Conservation (phyloP, 2,329 filamentous ascomycete genomes). For the Teratosphaeria epicoccoides region DNA sequence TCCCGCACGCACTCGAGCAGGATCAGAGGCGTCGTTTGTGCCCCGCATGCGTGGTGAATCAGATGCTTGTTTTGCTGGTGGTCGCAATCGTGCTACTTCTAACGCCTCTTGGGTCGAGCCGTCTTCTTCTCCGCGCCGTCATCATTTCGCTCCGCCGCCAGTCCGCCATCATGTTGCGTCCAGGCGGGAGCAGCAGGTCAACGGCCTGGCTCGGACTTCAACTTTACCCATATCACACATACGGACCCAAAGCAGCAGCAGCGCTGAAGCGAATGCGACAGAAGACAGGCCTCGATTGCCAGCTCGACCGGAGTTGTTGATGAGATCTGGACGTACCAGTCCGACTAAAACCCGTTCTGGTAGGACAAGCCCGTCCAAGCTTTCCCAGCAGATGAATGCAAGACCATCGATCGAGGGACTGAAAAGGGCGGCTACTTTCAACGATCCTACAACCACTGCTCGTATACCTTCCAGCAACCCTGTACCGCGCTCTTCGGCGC, state of each 20-base stretch:
- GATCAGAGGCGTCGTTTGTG: slow-evolving; percentile 19
- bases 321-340: slow-evolving; percentile 20
- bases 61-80: slow-evolving; percentile 13
- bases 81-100: slow-evolving; percentile 16
- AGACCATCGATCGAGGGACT: slow-evolving; percentile 14
- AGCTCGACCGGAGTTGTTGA: slow-evolving; percentile 22
- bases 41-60: slow-evolving; percentile 18
- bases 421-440: slow-evolving; percentile 9
- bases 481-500: slow-evolving; percentile 12
- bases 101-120: slow-evolving; percentile 21
- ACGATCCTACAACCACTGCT: slow-evolving; percentile 6
- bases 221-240: slow-evolving; percentile 19
- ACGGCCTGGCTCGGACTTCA: slow-evolving; percentile 10
- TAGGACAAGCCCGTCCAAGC: slow-evolving; percentile 19
- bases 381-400: slow-evolving; percentile 15
- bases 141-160: slow-evolving; percentile 10
- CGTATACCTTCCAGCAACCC: slow-evolving; percentile 20
- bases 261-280: slow-evolving; percentile 12
- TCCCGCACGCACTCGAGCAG: slow-evolving; percentile 2
- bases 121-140: slow-evolving; percentile 15
- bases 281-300: slow-evolving; percentile 24
- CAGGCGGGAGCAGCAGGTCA: slow-evolving; percentile 11
- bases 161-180: slow-evolving; percentile 10
- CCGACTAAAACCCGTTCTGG: slow-evolving; percentile 19
- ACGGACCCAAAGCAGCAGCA: slow-evolving; percentile 7